Percentiles rank a stretch among this genome's conserved stretches.
phyloP scores from a whole-genome alignment of 257 asterid genomes.

The Ajuga chamaepitys region DNA sequence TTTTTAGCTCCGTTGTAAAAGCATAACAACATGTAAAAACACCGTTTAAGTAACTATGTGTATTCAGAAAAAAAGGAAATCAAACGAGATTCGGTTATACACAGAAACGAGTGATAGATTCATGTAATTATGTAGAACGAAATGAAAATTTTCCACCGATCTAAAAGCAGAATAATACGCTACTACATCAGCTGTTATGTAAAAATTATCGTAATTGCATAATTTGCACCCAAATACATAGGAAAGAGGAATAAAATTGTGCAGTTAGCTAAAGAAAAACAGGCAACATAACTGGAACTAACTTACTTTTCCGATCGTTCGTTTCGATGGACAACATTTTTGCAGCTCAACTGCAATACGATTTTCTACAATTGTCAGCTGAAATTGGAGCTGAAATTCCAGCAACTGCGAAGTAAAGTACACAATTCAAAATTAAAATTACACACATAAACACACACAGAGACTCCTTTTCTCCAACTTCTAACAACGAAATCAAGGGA shows the following conservation, averaged over 20 bases:
- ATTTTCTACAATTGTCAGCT: not conserved
- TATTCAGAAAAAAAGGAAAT: not conserved
- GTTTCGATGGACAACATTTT: slow-evolving; percentile 70
- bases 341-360: slow-evolving; percentile 23
- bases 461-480: not conserved
- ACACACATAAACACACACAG: not conserved
- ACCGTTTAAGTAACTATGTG: not conserved
- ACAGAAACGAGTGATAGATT: not conserved
- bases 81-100: not conserved
- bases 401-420: not conserved
- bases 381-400: slow-evolving; percentile 7
- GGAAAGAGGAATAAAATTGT: not conserved
- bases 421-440: not conserved
- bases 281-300: not conserved
- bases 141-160: not conserved
- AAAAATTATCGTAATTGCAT: too few relatives aligned
- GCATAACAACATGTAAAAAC: not conserved
- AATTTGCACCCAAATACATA: not conserved
- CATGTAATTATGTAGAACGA: not conserved
- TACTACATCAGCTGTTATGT: too few relatives aligned
- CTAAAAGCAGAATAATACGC: too few relatives aligned
- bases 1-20: too few relatives aligned
- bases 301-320: slow-evolving; percentile 73
- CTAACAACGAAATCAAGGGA: not conserved
- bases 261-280: not conserved